Evolutionary conservation across 2,329 filamentous ascomycete genomes (phyloP).

Genomic region (Aureobasidium zeae): DNA sequence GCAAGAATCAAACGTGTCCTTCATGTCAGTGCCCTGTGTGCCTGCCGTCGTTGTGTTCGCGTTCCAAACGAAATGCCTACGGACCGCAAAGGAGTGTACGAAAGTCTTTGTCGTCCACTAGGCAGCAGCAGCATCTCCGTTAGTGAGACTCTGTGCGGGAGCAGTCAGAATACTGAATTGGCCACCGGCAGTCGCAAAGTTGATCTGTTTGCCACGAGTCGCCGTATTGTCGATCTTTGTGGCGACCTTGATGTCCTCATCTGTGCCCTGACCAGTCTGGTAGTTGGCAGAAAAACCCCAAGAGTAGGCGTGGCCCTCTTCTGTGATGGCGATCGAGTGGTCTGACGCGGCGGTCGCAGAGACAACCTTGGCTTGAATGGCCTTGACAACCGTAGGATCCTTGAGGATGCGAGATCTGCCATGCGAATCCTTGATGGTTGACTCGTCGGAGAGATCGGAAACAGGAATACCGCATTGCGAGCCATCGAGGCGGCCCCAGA

Average conservation of each 20-base stretch:
- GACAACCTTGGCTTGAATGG: constrained; percentile 40
- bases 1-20: no score
- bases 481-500: constrained; percentile 53
- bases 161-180: constrained; percentile 57
- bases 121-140: constrained; percentile 17
- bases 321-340: constrained; percentile 62
- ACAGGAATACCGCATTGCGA: constrained; percentile 43
- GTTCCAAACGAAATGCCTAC: no score
- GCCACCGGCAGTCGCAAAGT: constrained; percentile 76
- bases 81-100: no score
- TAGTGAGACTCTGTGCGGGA: constrained; percentile 17
- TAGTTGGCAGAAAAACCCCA: constrained; percentile 78
- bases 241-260: constrained; percentile 70
- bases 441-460: constrained; percentile 46
- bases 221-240: constrained; percentile 79
- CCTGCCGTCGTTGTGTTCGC: no score
- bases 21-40: no score
- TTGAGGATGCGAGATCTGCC: constrained; percentile 62
- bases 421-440: constrained; percentile 55
- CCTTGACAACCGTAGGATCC: constrained; percentile 50
- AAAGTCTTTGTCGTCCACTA: no score
- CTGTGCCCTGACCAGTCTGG: constrained; percentile 67
- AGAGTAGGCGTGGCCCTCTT: constrained; percentile 59
- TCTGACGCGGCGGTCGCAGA: constrained; percentile 51
- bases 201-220: constrained; percentile 62